phyloP scores from a whole-genome alignment of 345 rosid species.

The Citrus inodora region DNA sequence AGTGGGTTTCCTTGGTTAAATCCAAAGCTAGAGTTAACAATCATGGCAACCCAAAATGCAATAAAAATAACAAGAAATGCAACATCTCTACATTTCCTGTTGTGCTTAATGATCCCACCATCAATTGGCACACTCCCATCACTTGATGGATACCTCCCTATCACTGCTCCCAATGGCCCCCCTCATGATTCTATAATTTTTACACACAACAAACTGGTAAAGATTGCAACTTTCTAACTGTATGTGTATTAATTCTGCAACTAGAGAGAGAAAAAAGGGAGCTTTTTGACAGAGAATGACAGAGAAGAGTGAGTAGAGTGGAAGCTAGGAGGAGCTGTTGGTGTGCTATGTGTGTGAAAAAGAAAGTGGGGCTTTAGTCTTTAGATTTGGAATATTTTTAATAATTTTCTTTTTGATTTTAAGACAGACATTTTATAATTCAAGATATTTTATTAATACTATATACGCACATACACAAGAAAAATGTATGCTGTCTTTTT shows the following conservation, averaged over 20 bases:
- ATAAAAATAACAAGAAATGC: slow-evolving; percentile 75
- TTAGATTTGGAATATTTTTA: slow-evolving; percentile 23
- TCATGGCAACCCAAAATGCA: slow-evolving; percentile 96
- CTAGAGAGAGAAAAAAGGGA: neutral
- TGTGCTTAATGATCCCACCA: slow-evolving; percentile 93
- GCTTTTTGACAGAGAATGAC: neutral
- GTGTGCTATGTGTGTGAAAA: neutral
- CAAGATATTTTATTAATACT: too few species aligned
- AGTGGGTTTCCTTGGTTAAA: slow-evolving; percentile 88
- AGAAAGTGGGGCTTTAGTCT: slow-evolving; percentile 1
- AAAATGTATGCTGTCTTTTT: neutral
- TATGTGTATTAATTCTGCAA: neutral
- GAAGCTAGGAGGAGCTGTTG: slow-evolving; percentile 12
- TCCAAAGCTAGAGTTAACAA: slow-evolving; percentile 98
- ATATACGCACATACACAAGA: neutral
- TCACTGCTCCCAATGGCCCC: slow-evolving; percentile 84
- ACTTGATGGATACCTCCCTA: slow-evolving; percentile 91
- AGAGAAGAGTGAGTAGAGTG: slow-evolving; percentile 15
- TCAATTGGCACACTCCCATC: slow-evolving; percentile 70
- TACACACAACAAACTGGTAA: neutral
- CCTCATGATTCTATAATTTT: slow-evolving; percentile 31
- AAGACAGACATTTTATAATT: neutral
- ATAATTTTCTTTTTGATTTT: neutral
- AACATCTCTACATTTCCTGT: slow-evolving; percentile 91
- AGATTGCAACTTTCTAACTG: neutral